Evolutionary conservation across 1,139 yeast species (phyloP).

Genomic region (Scheffersomyces titani): DNA sequence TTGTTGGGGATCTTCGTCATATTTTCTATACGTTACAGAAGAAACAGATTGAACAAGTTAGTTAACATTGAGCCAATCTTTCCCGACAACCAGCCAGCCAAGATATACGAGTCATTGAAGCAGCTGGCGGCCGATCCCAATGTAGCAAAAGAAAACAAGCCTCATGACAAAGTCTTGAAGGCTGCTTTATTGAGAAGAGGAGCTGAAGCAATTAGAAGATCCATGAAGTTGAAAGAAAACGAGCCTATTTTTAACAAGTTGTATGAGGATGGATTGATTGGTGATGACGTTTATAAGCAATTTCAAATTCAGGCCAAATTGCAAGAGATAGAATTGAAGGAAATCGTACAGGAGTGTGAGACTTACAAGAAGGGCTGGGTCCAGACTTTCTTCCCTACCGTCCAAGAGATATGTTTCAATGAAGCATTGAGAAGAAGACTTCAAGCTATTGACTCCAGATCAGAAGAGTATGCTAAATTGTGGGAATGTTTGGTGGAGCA

Average conservation of each 20-base stretch:
- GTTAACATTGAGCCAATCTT: constrained; percentile 68
- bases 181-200: constrained; percentile 83
- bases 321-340: constrained; percentile 78
- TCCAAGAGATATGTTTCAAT: constrained; percentile 89
- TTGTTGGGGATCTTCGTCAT: constrained; percentile 67
- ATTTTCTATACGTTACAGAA: constrained; percentile 75
- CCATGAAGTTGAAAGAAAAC: constrained; percentile 70
- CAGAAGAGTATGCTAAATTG: constrained; percentile 44
- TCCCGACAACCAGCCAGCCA: constrained; percentile 64
- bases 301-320: constrained; percentile 75
- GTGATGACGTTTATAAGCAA: constrained; percentile 84
- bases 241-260: constrained; percentile 67
- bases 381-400: constrained; percentile 70
- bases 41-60: constrained; percentile 55
- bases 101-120: constrained; percentile 62
- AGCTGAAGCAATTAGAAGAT: constrained; percentile 67
- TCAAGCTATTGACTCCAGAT: constrained; percentile 59
- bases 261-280: constrained; percentile 87
- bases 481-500: constrained; percentile 47
- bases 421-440: constrained; percentile 87
- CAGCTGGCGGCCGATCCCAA: constrained; percentile 43
- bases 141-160: constrained; percentile 45
- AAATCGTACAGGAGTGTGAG: constrained; percentile 78
- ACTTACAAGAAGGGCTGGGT: constrained; percentile 78
- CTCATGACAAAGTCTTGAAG: constrained; percentile 79